These are phyloP conservation scores for Colletotrichum melonis DNA, from an alignment of 2,329 filamentous ascomycete genomes.

Conservation along the genomic window DNA sequence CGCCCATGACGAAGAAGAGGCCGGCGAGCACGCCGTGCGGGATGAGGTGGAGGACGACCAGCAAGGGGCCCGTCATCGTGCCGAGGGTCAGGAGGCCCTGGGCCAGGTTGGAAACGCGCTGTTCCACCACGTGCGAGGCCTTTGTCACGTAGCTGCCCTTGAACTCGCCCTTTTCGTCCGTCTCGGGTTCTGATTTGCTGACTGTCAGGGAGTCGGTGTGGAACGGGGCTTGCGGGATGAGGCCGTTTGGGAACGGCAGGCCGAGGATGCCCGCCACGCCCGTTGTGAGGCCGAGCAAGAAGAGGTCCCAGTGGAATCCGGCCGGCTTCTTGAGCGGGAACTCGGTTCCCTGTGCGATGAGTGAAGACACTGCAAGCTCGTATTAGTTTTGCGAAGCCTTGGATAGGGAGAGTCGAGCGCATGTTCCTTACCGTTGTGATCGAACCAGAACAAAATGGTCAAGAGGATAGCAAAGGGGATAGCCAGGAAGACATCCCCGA, in stretches of 20 bases:
- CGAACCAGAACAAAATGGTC: slow-evolving; percentile 89
- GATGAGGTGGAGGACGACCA: slow-evolving; percentile 80
- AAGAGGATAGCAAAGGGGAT: slow-evolving; percentile 88
- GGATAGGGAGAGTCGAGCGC: background rate
- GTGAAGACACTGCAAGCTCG: slow-evolving; percentile 72
- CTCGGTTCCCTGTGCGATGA: slow-evolving; percentile 86
- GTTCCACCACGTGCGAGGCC: slow-evolving; percentile 77
- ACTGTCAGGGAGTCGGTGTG: slow-evolving; percentile 85
- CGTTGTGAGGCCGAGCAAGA: slow-evolving; percentile 82
- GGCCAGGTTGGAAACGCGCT: slow-evolving; percentile 81
- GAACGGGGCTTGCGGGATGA: slow-evolving; percentile 87
- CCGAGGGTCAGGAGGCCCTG: slow-evolving; percentile 83
- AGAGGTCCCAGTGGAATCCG: slow-evolving; percentile 88
- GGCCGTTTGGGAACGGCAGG: slow-evolving; percentile 83
- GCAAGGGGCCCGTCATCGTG: slow-evolving; percentile 81
- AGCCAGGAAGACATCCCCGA: slow-evolving; percentile 82
- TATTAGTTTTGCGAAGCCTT: background rate
- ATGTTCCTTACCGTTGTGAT: slow-evolving; percentile 77
- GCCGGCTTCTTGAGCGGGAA: slow-evolving; percentile 84
- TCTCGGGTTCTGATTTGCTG: slow-evolving; percentile 59
- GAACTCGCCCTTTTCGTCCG: slow-evolving; percentile 63
- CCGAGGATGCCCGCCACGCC: slow-evolving; percentile 81
- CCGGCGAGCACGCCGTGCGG: slow-evolving; percentile 84
- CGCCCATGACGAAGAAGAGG: slow-evolving; percentile 87
- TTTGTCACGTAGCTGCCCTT: slow-evolving; percentile 67